A percentile compares a stretch with the other conserved stretches of the same genome.
Evolutionary conservation across 495 filamentous ascomycete species (phyloP).

Genomic region (Penicillium odoratum): DNA sequence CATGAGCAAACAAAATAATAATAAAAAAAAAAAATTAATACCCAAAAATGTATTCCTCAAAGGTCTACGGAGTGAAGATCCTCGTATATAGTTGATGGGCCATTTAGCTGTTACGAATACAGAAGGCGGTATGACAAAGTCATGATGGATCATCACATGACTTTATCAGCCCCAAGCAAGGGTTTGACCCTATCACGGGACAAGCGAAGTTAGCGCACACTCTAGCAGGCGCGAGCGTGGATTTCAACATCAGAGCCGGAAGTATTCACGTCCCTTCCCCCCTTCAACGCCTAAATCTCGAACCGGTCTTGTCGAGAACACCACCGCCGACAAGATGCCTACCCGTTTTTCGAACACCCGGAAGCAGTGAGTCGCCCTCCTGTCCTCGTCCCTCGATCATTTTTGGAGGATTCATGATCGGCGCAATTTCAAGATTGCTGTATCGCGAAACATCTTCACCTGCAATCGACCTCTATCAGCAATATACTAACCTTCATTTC

Average conservation of each 20-base stretch:
- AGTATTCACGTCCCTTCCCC: slow-evolving; percentile 38
- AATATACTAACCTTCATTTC: slow-evolving; percentile 23
- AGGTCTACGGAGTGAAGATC: too few relatives aligned
- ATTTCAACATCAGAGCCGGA: slow-evolving; percentile 45
- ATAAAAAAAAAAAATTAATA: too few relatives aligned
- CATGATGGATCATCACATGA: slow-evolving; percentile 5
- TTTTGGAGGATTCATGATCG: slow-evolving; percentile 18
- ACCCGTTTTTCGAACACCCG: slow-evolving; percentile 79
- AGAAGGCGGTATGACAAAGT: slow-evolving; percentile 8
- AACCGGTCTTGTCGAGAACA: slow-evolving; percentile 48
- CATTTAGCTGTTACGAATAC: neutral
- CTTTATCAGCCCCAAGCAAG: slow-evolving; percentile 19
- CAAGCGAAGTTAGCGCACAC: slow-evolving; percentile 49
- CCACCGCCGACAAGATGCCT: slow-evolving; percentile 66
- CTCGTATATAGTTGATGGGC: neutral
- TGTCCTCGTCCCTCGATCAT: slow-evolving; percentile 17
- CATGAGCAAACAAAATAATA: too few relatives aligned
- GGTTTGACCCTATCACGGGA: slow-evolving; percentile 39
- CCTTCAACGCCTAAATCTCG: slow-evolving; percentile 46
- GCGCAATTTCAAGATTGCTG: slow-evolving; percentile 25
- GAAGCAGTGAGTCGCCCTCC: slow-evolving; percentile 67
- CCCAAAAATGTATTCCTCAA: too few relatives aligned
- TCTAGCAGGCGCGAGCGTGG: slow-evolving; percentile 38
- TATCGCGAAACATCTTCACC: slow-evolving; percentile 1
- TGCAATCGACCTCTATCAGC: slow-evolving; percentile 7